Conservation (phyloP, 306 rosid genomes). For the Prunus campanulata region DNA sequence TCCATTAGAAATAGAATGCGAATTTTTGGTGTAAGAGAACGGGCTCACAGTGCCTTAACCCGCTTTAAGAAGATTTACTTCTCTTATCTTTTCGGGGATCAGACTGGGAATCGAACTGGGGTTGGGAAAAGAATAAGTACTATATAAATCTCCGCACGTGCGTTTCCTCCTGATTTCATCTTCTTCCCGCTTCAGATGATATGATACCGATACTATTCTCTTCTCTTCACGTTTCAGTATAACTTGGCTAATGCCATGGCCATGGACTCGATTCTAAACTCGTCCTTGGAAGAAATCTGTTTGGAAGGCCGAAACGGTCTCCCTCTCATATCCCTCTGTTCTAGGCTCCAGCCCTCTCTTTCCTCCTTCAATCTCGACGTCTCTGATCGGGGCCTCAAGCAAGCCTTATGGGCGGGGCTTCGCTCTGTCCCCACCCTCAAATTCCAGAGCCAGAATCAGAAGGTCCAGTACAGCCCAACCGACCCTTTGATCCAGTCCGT, state of each 20-base stretch:
- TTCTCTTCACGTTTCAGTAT: too few species aligned
- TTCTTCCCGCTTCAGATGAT: background rate
- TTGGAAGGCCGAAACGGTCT: constrained; percentile 36
- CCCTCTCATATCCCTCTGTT: constrained; percentile 31
- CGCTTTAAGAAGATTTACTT: too few species aligned
- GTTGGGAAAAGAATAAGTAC: too few species aligned
- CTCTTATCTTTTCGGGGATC: too few species aligned
- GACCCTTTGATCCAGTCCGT: constrained; percentile 44
- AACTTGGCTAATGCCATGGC: background rate
- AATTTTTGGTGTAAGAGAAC: too few species aligned
- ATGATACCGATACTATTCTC: too few species aligned
- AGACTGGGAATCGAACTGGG: too few species aligned
- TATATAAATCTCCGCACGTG: too few species aligned
- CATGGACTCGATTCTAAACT: constrained; percentile 40
- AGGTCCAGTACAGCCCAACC: constrained; percentile 12
- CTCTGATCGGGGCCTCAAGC: constrained; percentile 41
- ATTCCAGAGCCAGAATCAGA: constrained; percentile 32
- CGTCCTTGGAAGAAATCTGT: constrained; percentile 48
- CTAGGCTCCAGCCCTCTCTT: constrained; percentile 33
- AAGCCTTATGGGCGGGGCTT: constrained; percentile 56
- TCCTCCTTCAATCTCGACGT: constrained; percentile 32
- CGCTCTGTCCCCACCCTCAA: constrained; percentile 59
- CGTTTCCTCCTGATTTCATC: too few species aligned
- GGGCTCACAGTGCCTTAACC: too few species aligned
- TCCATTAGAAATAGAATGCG: too few species aligned